phyloP scores from a whole-genome alignment of 2,329 filamentous ascomycete species.

The Gnomoniopsis smithogilvyi region DNA sequence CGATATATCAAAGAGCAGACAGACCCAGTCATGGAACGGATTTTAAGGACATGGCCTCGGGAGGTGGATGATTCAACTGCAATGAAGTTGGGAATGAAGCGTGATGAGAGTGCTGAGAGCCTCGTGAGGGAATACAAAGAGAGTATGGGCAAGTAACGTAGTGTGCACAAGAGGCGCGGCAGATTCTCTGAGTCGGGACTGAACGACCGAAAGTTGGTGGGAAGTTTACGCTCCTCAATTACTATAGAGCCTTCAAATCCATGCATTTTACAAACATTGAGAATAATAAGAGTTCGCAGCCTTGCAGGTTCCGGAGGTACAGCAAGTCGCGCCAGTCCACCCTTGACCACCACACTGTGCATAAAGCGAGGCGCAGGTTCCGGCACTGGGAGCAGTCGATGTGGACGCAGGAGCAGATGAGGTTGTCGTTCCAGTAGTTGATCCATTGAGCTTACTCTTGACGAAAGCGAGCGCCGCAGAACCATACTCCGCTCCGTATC shows the following conservation, averaged over 20 bases:
- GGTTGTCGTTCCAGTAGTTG: background rate
- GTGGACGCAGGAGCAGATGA: background rate
- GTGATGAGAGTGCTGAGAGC: slow-evolving; percentile 15
- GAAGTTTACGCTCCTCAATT: background rate
- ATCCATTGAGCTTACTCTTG: slow-evolving; percentile 30
- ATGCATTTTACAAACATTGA: slow-evolving; percentile 5
- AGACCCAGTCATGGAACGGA: slow-evolving; percentile 42
- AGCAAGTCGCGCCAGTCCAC: slow-evolving; percentile 31
- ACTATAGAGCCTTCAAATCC: background rate
- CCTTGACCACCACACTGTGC: slow-evolving; percentile 33
- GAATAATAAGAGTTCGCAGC: slow-evolving; percentile 22
- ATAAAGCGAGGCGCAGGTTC: slow-evolving; percentile 26
- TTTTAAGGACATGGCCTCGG: slow-evolving; percentile 54
- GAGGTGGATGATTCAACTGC: slow-evolving; percentile 41
- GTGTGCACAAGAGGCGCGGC: background rate
- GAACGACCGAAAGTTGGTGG: background rate
- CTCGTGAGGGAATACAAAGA: slow-evolving; percentile 16
- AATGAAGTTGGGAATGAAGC: slow-evolving; percentile 6
- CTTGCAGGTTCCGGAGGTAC: slow-evolving; percentile 30
- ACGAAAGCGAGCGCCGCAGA: slow-evolving; percentile 57
- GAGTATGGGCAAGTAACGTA: slow-evolving; percentile 1
- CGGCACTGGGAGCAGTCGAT: slow-evolving; percentile 4
- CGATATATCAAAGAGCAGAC: slow-evolving; percentile 44
- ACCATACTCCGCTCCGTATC: slow-evolving; percentile 63
- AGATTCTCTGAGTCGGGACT: background rate